Conservation (phyloP, 1,284 basidiomycete genomes). For the Pisolithus thermaeus region DNA sequence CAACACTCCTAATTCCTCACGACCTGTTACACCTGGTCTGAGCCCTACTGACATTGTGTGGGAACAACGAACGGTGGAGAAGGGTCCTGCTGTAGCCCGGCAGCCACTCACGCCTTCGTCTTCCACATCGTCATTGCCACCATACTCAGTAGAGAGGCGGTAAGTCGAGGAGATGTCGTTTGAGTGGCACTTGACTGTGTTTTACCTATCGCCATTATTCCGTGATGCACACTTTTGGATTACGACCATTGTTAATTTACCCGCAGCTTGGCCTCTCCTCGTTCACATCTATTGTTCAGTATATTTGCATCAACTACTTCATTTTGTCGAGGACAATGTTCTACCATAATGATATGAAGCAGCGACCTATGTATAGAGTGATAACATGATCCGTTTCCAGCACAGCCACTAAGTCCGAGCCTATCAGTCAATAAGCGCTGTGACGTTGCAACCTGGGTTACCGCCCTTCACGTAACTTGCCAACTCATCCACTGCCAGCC, state of each 20-base stretch:
- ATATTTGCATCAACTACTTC: neutral
- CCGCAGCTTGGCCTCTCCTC: no score
- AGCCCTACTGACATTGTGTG: constrained; percentile 16
- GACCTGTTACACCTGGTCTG: constrained; percentile 55
- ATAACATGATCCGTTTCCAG: neutral
- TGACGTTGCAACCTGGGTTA: neutral
- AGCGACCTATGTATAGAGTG: neutral
- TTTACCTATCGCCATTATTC: neutral
- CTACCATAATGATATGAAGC: neutral
- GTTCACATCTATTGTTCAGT: neutral
- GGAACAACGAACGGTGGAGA: constrained; percentile 14
- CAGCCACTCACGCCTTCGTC: constrained; percentile 22
- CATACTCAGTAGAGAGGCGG: constrained; percentile 25
- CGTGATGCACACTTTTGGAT: neutral
- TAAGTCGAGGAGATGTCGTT: constrained; percentile 4
- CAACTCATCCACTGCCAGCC: neutral
- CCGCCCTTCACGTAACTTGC: neutral
- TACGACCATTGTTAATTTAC: no score
- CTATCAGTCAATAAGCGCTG: neutral
- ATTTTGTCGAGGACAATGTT: neutral
- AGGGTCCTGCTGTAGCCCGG: constrained; percentile 2
- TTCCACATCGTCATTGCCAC: constrained; percentile 28
- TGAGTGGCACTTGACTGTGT: neutral
- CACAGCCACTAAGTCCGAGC: neutral
- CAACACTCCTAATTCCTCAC: constrained; percentile 59